A percentile compares a stretch with the other conserved stretches of the same genome.
phyloP scores from a whole-genome alignment of 2,329 filamentous ascomycete genomes.

The Endothia cerciana region DNA sequence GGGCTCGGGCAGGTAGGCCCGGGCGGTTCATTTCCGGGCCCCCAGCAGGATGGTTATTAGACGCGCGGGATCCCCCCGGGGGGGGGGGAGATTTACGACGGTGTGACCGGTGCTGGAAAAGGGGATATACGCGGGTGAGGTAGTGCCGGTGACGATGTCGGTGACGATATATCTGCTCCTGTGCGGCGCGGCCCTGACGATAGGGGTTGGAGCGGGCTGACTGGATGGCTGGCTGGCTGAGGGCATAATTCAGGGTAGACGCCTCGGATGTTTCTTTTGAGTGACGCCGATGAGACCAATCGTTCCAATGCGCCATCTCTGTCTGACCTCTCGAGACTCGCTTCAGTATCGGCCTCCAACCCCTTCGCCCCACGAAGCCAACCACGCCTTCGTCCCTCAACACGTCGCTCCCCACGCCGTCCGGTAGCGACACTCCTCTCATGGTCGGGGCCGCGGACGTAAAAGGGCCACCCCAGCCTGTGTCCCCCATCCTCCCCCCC shows the following conservation, averaged over 20 bases:
- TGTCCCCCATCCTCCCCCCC: slow-evolving; percentile 14
- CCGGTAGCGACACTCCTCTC: slow-evolving; percentile 72
- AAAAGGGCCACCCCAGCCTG: slow-evolving; percentile 58
- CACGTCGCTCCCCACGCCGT: slow-evolving; percentile 59
- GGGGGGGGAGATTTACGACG: too few relatives aligned
- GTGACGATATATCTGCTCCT: too few relatives aligned
- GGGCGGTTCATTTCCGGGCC: slow-evolving; percentile 4
- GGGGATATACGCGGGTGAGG: too few relatives aligned
- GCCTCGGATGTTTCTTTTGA: not conserved
- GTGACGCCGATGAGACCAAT: slow-evolving; percentile 9
- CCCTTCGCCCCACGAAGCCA: slow-evolving; percentile 60
- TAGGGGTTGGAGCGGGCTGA: too few relatives aligned
- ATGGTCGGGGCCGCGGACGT: slow-evolving; percentile 61
- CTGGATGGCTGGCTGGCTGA: not conserved
- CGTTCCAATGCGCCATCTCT: not conserved
- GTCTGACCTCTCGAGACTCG: slow-evolving; percentile 32
- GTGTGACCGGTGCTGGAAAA: too few relatives aligned
- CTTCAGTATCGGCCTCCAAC: slow-evolving; percentile 57
- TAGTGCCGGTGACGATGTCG: too few relatives aligned
- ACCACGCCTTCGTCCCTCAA: slow-evolving; percentile 63
- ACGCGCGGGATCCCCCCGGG: not conserved
- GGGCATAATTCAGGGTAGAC: not conserved
- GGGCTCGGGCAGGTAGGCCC: not conserved
- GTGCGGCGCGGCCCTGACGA: too few relatives aligned
- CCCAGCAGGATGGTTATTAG: slow-evolving; percentile 23